Evolutionary conservation across 352 stramenopile genomes (phyloP).

Genomic region (Pythium coloratum): DNA sequence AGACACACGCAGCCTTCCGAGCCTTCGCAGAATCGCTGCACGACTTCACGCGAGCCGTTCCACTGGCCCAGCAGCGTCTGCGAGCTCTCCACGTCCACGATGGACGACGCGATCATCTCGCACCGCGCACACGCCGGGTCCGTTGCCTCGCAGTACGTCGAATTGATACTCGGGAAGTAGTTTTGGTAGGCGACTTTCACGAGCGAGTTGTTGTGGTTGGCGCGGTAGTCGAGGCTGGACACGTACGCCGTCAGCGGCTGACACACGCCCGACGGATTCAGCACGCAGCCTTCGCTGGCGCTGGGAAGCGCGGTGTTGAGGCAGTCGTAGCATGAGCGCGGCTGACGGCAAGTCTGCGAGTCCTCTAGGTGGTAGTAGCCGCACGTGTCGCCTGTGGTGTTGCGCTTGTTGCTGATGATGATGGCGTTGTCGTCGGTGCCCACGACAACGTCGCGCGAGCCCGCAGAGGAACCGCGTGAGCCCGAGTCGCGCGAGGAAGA

Average conservation of each 20-base stretch:
- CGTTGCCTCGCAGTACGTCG: slow-evolving; percentile 57
- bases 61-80: slow-evolving; percentile 28
- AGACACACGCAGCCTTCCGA: slow-evolving; percentile 61
- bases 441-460: neutral
- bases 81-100: slow-evolving; percentile 26
- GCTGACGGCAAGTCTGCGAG: slow-evolving; percentile 46
- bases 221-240: slow-evolving; percentile 49
- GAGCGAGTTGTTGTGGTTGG: slow-evolving; percentile 40
- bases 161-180: slow-evolving; percentile 63
- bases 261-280: slow-evolving; percentile 58
- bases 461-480: slow-evolving; percentile 4
- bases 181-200: slow-evolving; percentile 41
- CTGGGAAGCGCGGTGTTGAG: slow-evolving; percentile 46
- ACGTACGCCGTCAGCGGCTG: slow-evolving; percentile 57
- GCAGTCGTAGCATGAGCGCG: slow-evolving; percentile 71
- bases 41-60: slow-evolving; percentile 42
- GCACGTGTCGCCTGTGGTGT: slow-evolving; percentile 53
- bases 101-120: slow-evolving; percentile 28
- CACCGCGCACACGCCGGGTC: slow-evolving; percentile 60
- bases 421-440: slow-evolving; percentile 14
- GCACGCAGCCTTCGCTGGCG: slow-evolving; percentile 45
- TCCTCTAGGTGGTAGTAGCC: slow-evolving; percentile 54
- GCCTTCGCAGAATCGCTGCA: slow-evolving; percentile 58
- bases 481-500: slow-evolving; percentile 24
- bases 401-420: slow-evolving; percentile 40